Conservation (phyloP, 768 basidiomycete species). For the Boletus rubroflammeus region DNA sequence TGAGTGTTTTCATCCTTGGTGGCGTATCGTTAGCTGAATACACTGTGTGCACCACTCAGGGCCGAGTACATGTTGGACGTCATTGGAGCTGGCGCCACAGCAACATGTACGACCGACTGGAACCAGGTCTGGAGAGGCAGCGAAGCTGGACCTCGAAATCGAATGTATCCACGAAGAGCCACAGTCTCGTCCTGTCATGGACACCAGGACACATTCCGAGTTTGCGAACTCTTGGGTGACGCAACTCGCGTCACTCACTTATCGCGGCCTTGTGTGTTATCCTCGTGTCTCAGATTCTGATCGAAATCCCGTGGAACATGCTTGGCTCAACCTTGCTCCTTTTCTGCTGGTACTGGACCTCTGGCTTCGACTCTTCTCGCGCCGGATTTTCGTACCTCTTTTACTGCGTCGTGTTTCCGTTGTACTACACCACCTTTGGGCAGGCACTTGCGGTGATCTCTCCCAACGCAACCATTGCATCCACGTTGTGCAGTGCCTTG, state of each 20-base stretch:
- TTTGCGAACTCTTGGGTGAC: slow-evolving; percentile 39
- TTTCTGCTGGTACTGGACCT: slow-evolving; percentile 48
- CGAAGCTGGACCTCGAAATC: slow-evolving; percentile 38
- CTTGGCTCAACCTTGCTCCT: slow-evolving; percentile 39
- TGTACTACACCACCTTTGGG: slow-evolving; percentile 44
- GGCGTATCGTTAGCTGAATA: not conserved
- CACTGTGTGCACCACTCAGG: slow-evolving; percentile 18
- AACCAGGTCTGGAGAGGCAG: slow-evolving; percentile 46
- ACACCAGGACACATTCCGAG: slow-evolving; percentile 24
- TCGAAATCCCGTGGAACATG: slow-evolving; percentile 45
- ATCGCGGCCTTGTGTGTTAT: slow-evolving; percentile 36
- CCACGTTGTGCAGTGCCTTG: slow-evolving; percentile 35
- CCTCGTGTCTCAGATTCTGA: slow-evolving; percentile 48
- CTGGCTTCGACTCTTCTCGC: slow-evolving; percentile 37
- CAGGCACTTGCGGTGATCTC: slow-evolving; percentile 42
- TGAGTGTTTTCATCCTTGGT: slow-evolving; percentile 12
- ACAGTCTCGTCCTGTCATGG: slow-evolving; percentile 18
- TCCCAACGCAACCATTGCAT: slow-evolving; percentile 40
- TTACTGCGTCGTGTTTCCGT: slow-evolving; percentile 36
- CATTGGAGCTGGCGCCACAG: slow-evolving; percentile 56
- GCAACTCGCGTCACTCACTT: slow-evolving; percentile 32
- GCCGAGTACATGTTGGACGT: slow-evolving; percentile 49
- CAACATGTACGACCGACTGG: slow-evolving; percentile 46
- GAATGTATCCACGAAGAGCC: slow-evolving; percentile 42
- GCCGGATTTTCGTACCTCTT: slow-evolving; percentile 41